phyloP scores from a whole-genome alignment of 495 filamentous ascomycete genomes.

The Tetracladium setigerum region DNA sequence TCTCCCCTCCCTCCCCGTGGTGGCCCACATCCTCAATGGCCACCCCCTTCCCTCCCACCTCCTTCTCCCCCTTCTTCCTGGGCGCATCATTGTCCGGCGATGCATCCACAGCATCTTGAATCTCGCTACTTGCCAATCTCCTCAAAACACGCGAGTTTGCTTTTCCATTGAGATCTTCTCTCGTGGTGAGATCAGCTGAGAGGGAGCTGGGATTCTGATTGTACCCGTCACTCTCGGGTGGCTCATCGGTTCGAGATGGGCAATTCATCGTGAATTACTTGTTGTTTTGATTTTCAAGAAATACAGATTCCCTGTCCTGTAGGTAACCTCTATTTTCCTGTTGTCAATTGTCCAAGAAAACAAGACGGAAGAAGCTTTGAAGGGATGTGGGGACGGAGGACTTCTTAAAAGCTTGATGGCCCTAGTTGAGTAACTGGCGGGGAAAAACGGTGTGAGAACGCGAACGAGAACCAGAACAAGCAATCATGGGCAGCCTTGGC shows the following conservation, averaged over 20 bases:
- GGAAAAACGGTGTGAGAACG: no score
- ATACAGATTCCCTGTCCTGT: no score
- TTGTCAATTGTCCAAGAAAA: no score
- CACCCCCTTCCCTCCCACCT: not conserved
- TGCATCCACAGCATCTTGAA: constrained; percentile 13
- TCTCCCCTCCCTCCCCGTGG: not conserved
- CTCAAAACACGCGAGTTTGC: constrained; percentile 41
- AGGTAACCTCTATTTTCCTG: no score
- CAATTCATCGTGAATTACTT: constrained; percentile 39
- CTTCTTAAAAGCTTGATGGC: no score
- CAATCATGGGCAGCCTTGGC: no score
- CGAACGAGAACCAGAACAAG: no score
- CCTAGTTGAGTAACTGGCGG: no score
- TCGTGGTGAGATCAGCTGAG: constrained; percentile 42
- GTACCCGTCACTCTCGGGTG: constrained; percentile 37
- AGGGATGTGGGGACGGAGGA: no score
- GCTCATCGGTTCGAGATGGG: constrained; percentile 46
- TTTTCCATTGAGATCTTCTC: constrained; percentile 49
- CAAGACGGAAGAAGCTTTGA: no score
- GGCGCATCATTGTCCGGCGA: constrained; percentile 12
- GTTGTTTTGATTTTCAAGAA: no score
- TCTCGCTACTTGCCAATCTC: constrained; percentile 23
- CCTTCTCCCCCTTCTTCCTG: constrained; percentile 1
- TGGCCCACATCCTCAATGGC: not conserved
- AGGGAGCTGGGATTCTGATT: constrained; percentile 52